Evolutionary conservation across 1,139 yeast genomes (phyloP).

Genomic region (Yamadazyma trypodendri): DNA sequence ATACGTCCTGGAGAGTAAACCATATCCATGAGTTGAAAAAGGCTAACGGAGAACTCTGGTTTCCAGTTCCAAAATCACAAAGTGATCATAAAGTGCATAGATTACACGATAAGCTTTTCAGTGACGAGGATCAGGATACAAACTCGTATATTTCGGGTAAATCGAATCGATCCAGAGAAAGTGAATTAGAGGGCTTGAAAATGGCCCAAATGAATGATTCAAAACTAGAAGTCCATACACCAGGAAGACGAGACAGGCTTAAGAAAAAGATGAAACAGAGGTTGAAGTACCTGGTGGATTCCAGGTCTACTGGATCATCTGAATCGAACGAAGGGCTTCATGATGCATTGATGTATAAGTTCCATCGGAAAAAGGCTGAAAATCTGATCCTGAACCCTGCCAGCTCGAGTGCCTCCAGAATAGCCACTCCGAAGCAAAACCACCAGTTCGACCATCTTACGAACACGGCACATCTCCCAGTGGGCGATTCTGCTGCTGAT

Average conservation of each 20-base stretch:
- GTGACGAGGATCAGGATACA: slow-evolving; percentile 14
- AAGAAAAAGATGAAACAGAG: slow-evolving; percentile 11
- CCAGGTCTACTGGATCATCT: slow-evolving; percentile 10
- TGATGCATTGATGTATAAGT: slow-evolving; percentile 1
- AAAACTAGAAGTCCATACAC: slow-evolving; percentile 6
- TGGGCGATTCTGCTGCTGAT: slow-evolving; percentile 6
- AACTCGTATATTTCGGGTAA: slow-evolving; percentile 1
- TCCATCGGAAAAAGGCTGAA: slow-evolving; percentile 4
- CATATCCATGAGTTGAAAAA: slow-evolving; percentile 62
- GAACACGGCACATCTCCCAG: not conserved
- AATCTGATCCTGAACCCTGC: not conserved
- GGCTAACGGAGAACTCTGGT: slow-evolving; percentile 60
- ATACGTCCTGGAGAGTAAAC: slow-evolving; percentile 62
- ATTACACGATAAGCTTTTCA: slow-evolving; percentile 34
- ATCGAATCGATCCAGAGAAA: slow-evolving; percentile 2
- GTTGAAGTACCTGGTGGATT: slow-evolving; percentile 11
- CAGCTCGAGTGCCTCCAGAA: not conserved
- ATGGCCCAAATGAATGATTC: slow-evolving; percentile 3
- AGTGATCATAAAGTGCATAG: not conserved
- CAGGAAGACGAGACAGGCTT: slow-evolving; percentile 13
- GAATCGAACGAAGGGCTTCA: slow-evolving; percentile 5
- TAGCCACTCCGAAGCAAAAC: not conserved
- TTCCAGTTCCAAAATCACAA: slow-evolving; percentile 27
- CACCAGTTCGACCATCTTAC: not conserved
- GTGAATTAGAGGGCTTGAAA: not conserved